Percentiles rank a stretch among this genome's conserved stretches.
Conservation (phyloP, 257 asterid species). For the Lantana camara region DNA sequence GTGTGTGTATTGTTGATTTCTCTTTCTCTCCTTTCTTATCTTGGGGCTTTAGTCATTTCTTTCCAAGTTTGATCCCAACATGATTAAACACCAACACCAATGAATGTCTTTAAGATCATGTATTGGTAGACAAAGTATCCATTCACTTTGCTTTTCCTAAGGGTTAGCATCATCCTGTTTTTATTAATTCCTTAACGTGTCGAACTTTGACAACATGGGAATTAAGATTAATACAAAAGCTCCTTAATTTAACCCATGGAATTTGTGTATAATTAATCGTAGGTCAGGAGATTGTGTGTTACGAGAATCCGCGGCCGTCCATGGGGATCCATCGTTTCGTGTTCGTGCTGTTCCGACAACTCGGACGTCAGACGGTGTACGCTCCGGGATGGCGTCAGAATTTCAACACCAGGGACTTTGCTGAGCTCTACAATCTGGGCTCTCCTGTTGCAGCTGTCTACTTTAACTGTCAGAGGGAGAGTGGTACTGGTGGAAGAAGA, state of each 20-base stretch:
- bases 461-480: slow-evolving; percentile 57
- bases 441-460: slow-evolving; percentile 58
- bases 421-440: slow-evolving; percentile 63
- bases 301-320: slow-evolving; percentile 62
- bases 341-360: slow-evolving; percentile 50
- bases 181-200: slow-evolving; percentile 17
- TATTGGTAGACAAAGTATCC: not conserved
- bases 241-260: too few relatives aligned
- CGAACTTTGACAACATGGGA: too few relatives aligned
- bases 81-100: slow-evolving; percentile 14
- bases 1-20: too few relatives aligned
- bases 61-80: slow-evolving; percentile 31
- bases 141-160: not conserved
- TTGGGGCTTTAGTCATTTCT: too few relatives aligned
- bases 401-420: slow-evolving; percentile 55
- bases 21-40: too few relatives aligned
- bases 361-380: slow-evolving; percentile 54
- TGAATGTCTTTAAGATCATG: not conserved
- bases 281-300: slow-evolving; percentile 66
- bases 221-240: too few relatives aligned
- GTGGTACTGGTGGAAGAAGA: slow-evolving; percentile 54
- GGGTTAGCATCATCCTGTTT: not conserved
- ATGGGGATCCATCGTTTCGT: slow-evolving; percentile 67
- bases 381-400: slow-evolving; percentile 70
- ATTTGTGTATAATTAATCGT: too few relatives aligned